Percentiles rank a stretch among this genome's conserved stretches.
Conservation (phyloP, 1,139 yeast genomes). For the Hansenula anomala region DNA sequence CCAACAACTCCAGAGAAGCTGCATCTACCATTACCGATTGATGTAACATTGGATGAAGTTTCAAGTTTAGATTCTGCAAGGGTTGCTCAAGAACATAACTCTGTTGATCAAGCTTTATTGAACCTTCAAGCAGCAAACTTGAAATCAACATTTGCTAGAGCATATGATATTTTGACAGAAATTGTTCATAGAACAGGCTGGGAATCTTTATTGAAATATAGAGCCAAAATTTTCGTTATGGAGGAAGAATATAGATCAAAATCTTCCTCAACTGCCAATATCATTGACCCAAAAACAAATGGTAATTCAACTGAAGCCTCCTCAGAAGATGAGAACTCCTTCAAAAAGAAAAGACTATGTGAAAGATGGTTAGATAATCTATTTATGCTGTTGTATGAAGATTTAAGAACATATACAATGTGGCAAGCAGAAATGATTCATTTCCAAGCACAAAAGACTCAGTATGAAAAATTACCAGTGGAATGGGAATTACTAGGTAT, state of each 20-base stretch:
- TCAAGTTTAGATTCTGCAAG: conserved; percentile 48
- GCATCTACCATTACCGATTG: conserved; percentile 83
- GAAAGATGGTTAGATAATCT: conserved; percentile 96
- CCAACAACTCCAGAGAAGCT: conserved; percentile 50
- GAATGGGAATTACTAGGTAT: conserved; percentile 95
- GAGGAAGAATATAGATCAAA: conserved; percentile 74
- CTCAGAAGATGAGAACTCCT: conserved; percentile 21
- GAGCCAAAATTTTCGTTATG: conserved; percentile 94
- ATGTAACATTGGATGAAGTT: conserved; percentile 59
- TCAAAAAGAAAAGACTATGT: conserved; percentile 66
- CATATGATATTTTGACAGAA: conserved; percentile 76
- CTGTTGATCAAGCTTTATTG: conserved; percentile 66
- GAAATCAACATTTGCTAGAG: conserved; percentile 79
- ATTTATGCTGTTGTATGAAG: conserved; percentile 89
- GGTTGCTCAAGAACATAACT: conserved; percentile 48
- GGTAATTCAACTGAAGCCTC: conserved; percentile 40
- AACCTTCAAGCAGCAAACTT: conserved; percentile 81
- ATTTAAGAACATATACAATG: conserved; percentile 82
- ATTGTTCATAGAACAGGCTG: conserved; percentile 83
- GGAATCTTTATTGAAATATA: conserved; percentile 76
- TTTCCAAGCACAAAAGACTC: conserved; percentile 77
- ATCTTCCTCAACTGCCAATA: conserved; percentile 35
- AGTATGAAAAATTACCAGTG: conserved; percentile 71
- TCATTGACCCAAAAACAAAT: conserved; percentile 35
- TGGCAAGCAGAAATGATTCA: conserved; percentile 94